Evolutionary conservation across 306 rosid species (phyloP).

Genomic region (Hylodesmum podocarpum): DNA sequence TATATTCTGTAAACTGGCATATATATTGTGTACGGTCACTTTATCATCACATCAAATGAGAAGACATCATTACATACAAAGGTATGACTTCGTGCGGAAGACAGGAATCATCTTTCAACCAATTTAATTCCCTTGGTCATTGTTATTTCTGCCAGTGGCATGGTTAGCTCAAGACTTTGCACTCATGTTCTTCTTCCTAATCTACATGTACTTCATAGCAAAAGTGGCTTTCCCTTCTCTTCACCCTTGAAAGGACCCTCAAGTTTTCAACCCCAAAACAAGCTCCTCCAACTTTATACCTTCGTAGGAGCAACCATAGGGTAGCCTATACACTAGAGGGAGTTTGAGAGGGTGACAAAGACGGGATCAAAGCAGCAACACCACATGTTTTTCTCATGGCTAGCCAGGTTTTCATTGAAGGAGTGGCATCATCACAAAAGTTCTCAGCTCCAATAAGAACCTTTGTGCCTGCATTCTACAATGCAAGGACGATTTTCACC

Average conservation of each 20-base stretch:
- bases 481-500: conserved; percentile 69
- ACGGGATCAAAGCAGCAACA: conserved; percentile 79
- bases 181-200: conserved; percentile 54
- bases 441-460: conserved; percentile 72
- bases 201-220: conserved; percentile 68
- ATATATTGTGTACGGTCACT: no score
- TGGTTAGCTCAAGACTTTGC: conserved; percentile 71
- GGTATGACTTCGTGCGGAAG: no score
- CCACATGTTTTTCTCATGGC: conserved; percentile 84
- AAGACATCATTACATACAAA: no score
- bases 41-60: no score
- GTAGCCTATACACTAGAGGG: conserved; percentile 71
- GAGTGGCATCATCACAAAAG: conserved; percentile 47
- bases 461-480: conserved; percentile 75
- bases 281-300: conserved; percentile 52
- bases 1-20: no score
- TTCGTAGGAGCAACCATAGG: conserved; percentile 56
- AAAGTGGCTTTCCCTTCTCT: conserved; percentile 64
- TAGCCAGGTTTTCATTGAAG: conserved; percentile 89
- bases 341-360: conserved; percentile 65
- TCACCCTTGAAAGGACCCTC: conserved; percentile 38
- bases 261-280: conserved; percentile 46
- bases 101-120: conserved; percentile 69
- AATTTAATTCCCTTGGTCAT: conserved; percentile 62
- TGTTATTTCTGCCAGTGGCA: conserved; percentile 72